Conservation (phyloP, 2,329 filamentous ascomycete genomes). For the Aureobasidium sp. region DNA sequence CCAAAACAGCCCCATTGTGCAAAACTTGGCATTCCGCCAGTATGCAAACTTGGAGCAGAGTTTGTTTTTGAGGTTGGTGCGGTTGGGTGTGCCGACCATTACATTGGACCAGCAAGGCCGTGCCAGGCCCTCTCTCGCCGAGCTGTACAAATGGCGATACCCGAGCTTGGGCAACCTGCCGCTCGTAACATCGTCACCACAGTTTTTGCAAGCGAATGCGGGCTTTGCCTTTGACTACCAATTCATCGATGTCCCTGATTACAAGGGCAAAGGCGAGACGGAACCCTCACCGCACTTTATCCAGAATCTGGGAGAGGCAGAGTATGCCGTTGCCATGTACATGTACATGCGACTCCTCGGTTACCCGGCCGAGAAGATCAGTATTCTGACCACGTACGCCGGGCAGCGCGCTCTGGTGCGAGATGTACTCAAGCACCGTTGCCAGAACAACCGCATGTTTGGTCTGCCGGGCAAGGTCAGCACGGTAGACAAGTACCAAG, state of each 20-base stretch:
- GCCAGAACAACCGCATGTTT: constrained; percentile 74
- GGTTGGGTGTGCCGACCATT: constrained; percentile 84
- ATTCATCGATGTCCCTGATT: constrained; percentile 91
- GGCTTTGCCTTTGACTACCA: constrained; percentile 93
- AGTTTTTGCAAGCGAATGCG: constrained; percentile 77
- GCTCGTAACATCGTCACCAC: constrained; percentile 55
- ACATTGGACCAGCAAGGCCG: constrained; percentile 90
- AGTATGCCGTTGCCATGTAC: constrained; percentile 90
- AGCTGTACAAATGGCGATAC: constrained; percentile 92
- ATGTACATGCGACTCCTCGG: constrained; percentile 96
- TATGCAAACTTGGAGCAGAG: constrained; percentile 96
- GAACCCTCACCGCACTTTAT: constrained; percentile 92
- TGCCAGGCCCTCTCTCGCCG: constrained; percentile 75
- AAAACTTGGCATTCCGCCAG: constrained; percentile 86
- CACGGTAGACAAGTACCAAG: constrained; percentile 97
- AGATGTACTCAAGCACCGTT: constrained; percentile 78
- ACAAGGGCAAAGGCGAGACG: constrained; percentile 79
- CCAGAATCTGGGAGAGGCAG: constrained; percentile 92
- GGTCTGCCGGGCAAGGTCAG: constrained; percentile 82
- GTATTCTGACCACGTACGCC: constrained; percentile 86
- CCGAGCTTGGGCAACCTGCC: constrained; percentile 69
- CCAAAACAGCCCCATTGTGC: constrained; percentile 92
- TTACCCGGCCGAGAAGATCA: constrained; percentile 76
- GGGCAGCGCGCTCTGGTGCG: constrained; percentile 81
- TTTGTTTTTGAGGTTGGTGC: constrained; percentile 81